phyloP scores from a whole-genome alignment of 75 land plant genomes.

The Ceratopteris richardii region DNA sequence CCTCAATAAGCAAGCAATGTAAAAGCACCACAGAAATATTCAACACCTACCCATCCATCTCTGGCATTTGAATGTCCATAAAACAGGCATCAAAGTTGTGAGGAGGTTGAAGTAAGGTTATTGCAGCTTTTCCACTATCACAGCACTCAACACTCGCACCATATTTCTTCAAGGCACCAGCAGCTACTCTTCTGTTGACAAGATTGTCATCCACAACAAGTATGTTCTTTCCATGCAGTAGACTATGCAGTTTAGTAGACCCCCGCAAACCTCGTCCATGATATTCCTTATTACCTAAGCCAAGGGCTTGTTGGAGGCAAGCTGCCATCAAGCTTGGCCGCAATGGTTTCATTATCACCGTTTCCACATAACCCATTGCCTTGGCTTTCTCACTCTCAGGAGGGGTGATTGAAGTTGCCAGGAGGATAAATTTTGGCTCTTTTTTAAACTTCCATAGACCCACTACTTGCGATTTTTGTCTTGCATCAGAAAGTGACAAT shows the following conservation, averaged over 20 bases:
- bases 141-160: slow-evolving; percentile 76
- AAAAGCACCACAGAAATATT: too few relatives aligned
- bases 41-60: slow-evolving; percentile 90
- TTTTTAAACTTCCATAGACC: neutral
- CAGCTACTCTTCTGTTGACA: slow-evolving; percentile 83
- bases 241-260: slow-evolving; percentile 32
- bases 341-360: slow-evolving; percentile 62
- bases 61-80: slow-evolving; percentile 99
- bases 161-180: slow-evolving; percentile 85
- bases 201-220: slow-evolving; percentile 86
- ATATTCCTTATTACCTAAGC: slow-evolving; percentile 29
- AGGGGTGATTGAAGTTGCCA: slow-evolving; percentile 40
- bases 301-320: slow-evolving; percentile 56
- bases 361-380: slow-evolving; percentile 27
- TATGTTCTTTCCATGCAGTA: slow-evolving; percentile 61
- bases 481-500: slow-evolving; percentile 16
- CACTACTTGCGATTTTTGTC: neutral
- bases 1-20: too few relatives aligned
- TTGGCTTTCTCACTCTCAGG: slow-evolving; percentile 13
- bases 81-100: slow-evolving; percentile 95
- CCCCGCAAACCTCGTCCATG: slow-evolving; percentile 29
- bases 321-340: slow-evolving; percentile 59
- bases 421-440: slow-evolving; percentile 57
- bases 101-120: slow-evolving; percentile 65
- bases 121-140: slow-evolving; percentile 72